phyloP scores from a whole-genome alignment of 306 rosid genomes.

The Pyrus bretschneideri region DNA sequence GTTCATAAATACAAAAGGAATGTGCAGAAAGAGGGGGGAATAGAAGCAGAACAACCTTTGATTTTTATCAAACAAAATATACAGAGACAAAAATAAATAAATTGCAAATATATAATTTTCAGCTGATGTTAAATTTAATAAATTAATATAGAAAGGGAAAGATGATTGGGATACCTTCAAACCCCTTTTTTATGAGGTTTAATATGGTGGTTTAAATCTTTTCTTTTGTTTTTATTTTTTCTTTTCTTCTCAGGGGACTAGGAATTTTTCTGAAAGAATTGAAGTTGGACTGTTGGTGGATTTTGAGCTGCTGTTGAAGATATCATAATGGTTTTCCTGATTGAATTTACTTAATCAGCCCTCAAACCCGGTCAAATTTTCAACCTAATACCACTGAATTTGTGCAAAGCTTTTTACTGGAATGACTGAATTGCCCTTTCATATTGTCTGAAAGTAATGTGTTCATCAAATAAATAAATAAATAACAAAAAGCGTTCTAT shows the following conservation, averaged over 20 bases:
- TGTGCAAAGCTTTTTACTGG: not conserved
- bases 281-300: constrained; percentile 20
- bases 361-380: constrained; percentile 19
- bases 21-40: constrained; percentile 21
- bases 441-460: not conserved
- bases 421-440: not conserved
- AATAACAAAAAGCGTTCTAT: too few species aligned
- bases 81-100: constrained; percentile 1
- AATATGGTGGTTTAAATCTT: not conserved
- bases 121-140: constrained; percentile 13
- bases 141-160: constrained; percentile 25
- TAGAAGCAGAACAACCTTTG: constrained; percentile 27
- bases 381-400: not conserved
- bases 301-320: constrained; percentile 32
- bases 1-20: constrained; percentile 19
- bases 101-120: not conserved
- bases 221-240: not conserved
- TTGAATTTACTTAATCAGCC: constrained; percentile 26
- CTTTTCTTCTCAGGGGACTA: not conserved
- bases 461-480: too few species aligned
- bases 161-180: constrained; percentile 31
- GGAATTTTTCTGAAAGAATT: constrained; percentile 11
- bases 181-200: constrained; percentile 11
- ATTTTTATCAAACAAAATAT: constrained; percentile 23
- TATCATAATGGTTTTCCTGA: constrained; percentile 21